phyloP scores from a whole-genome alignment of 2,329 filamentous ascomycete genomes.

The Fusarium hostae region DNA sequence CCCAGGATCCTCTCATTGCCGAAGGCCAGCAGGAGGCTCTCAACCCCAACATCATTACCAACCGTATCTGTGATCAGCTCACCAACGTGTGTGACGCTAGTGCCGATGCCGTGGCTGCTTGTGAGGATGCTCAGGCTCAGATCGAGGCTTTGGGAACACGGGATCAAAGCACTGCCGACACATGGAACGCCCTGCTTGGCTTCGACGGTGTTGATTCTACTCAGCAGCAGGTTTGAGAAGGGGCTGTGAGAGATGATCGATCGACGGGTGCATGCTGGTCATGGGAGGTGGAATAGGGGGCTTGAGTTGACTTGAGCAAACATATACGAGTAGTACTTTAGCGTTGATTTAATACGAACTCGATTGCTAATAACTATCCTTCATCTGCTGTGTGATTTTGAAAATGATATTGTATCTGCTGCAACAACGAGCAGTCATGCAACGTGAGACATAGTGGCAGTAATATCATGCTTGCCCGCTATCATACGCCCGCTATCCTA shows the following conservation, averaged over 20 bases:
- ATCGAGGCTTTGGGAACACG: conserved; percentile 61
- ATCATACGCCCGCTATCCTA: neutral
- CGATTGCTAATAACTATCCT: neutral
- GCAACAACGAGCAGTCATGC: neutral
- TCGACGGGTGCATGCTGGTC: conserved; percentile 28
- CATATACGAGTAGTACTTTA: conserved; percentile 10
- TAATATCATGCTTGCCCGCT: conserved; percentile 9
- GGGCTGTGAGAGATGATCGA: conserved; percentile 7
- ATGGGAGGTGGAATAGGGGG: conserved; percentile 11
- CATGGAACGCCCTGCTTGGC: conserved; percentile 57
- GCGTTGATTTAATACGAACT: conserved; percentile 13
- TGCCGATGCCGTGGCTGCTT: conserved; percentile 65
- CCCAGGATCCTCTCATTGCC: conserved; percentile 69
- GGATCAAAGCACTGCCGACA: conserved; percentile 60
- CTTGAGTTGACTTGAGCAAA: conserved; percentile 18
- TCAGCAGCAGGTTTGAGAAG: conserved; percentile 32
- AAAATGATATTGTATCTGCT: neutral
- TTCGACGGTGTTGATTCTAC: conserved; percentile 46
- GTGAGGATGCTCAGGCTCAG: conserved; percentile 62
- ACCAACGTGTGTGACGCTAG: conserved; percentile 73
- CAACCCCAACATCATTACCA: conserved; percentile 80
- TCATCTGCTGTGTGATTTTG: neutral
- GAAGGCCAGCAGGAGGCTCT: conserved; percentile 72
- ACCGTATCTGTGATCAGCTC: conserved; percentile 76
- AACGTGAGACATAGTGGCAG: neutral